Evolutionary conservation across 139 green algal species (phyloP), one percentile per base, ranked within the genome.

Genomic region (Auxenochlorella pyrenoidosa): DNA sequence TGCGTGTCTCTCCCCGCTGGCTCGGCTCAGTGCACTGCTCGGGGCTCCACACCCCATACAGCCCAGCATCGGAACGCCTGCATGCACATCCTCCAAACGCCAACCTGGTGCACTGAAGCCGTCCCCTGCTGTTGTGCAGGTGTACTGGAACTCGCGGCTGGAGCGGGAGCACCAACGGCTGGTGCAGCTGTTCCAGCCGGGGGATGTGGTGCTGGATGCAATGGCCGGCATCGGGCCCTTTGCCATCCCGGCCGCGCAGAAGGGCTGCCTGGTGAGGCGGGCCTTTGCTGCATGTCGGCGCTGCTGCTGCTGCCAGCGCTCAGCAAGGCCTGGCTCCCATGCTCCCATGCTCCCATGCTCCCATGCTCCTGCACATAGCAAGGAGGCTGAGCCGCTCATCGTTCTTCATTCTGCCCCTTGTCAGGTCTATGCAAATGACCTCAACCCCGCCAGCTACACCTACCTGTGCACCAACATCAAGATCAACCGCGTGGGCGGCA

Each of bases 131-230:
- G n/a, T n/a, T n/a, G n/a, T 66, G 3, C 72, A 97, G 90, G 97
- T 99, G 83, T 99, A 99, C 90, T 99, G 98, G 98, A 99, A 99
- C 94, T 98, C 95, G 1, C 88, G 98, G 0, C 93, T 99, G 60
- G 98, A 99, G 91, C 65, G 86, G 34, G 98, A 99, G 92, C 98
- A 99, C 94, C 86, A 93, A 60, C 94, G 98, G 24, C 91, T 99
- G 84, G 94, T 98, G 21, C 72, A 41, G 22, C 86, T 77, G 30
- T 97, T 98, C 79, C 47, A 86, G 68, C 87, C 87, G 1, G 89
- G 82, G 0, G 86, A 99, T 2, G 86, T 96, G 18, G 87, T 99
- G 32, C 85, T 95, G 18, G 96, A 98, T 86, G 91, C 96, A 54
- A 98, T 98, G 96, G 95, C 94, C 21, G 96, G 98, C 70, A 97